Evolutionary conservation across 1,284 basidiomycete species (phyloP).

Genomic region (Ceratobasidium sp.): DNA sequence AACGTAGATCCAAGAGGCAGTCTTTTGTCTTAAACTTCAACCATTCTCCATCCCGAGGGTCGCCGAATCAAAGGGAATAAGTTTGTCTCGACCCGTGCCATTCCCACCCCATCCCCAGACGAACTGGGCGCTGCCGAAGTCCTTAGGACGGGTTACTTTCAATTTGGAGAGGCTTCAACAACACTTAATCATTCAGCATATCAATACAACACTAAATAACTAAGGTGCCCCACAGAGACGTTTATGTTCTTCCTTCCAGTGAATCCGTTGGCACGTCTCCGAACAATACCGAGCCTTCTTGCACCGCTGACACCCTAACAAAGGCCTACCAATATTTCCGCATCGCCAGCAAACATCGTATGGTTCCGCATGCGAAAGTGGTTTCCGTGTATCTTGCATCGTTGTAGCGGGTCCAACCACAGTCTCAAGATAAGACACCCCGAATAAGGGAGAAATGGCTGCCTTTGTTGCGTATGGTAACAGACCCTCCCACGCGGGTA

Average conservation of each 20-base stretch:
- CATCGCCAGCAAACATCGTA: conserved; percentile 20
- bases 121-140: too few relatives aligned
- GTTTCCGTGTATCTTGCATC: conserved; percentile 6
- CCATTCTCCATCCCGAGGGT: too few relatives aligned
- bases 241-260: conserved; percentile 33
- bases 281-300: conserved; percentile 25
- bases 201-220: too few relatives aligned
- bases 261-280: conserved; percentile 9
- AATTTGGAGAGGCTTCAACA: too few relatives aligned
- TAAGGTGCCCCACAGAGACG: conserved; percentile 1
- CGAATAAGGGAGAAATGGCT: conserved; percentile 28
- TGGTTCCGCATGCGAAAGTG: conserved; percentile 5
- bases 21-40: too few relatives aligned
- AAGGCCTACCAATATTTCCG: not conserved
- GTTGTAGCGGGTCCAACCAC: conserved; percentile 1
- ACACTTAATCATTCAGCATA: too few relatives aligned
- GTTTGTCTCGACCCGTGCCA: too few relatives aligned
- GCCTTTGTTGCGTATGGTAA: conserved; percentile 10
- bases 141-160: too few relatives aligned
- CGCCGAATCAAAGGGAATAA: too few relatives aligned
- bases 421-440: conserved; percentile 10
- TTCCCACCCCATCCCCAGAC: too few relatives aligned
- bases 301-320: conserved; percentile 11
- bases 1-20: too few relatives aligned
- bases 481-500: not conserved